Evolutionary conservation across 2,329 filamentous ascomycete genomes (phyloP), one percentile per base, ranked within the genome.

Genomic region (Coniochaeta prunicola): DNA sequence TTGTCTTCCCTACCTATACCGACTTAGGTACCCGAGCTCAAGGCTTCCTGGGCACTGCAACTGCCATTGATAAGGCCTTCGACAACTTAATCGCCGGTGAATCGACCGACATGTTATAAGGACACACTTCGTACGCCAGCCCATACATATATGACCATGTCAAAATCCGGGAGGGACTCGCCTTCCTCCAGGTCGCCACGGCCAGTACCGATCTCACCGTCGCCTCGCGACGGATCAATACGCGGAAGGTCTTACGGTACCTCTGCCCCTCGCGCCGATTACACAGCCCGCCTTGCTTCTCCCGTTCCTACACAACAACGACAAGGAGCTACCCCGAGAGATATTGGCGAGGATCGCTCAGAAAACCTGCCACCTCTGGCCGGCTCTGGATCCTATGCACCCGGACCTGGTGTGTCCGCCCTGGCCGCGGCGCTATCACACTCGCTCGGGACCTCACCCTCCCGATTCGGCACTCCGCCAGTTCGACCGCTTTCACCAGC

Each of bases 391-490:
- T 82, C 84, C 24, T 88, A 84, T 56, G 74, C 85, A 8, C 84
- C 87, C 7, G 91, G 91, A 0, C 92, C 91, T 7, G 91, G 91
- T 26, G 84, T 92, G 55, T 97, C 93, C 28, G 92, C 92, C 61
- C 83, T 97, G 58, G 92, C 93, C 36, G 90, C 90, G 28, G 93
- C 91, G n/a, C 77, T 97, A 63, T 89, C 89, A 61, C 86, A 88
- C 65, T 89, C 87, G 12, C 76, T 89, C 38, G 88, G 87, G 62
- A 82, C 83, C 55, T 86, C 86, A 28, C 88, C 90, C 19, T 86
- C 88, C 40, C 81, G 86, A 53, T 85, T 88, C 64, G 88, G 87
- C 55, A 89, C 86, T 2, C 86, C 85, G 56, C 81, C 85, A 10
- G 77, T 77, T 31, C 76, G 84, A 59, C 72, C 85, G 42, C 75